Base-by-base conservation (phyloP, 176 grass and related monocot genomes). In the Alloteropsis semialata region DNA sequence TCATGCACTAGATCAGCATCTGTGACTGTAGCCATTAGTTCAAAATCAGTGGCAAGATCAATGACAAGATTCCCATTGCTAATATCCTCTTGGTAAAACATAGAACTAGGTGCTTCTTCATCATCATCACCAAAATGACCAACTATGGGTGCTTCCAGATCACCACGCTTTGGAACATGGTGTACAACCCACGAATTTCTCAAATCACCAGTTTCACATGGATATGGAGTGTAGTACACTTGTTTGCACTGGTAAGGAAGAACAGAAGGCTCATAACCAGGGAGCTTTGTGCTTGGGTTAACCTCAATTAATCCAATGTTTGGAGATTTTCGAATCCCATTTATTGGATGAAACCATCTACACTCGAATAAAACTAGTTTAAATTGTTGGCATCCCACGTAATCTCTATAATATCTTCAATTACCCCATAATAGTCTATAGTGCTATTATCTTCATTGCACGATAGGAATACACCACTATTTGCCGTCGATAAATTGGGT, bases 141-240 rank as follows among this genome's bases (percentile, higher is more conserved):
- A 72, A 46, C 43, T 46, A 32, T 15, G 0, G 13, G 69, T 50
- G 28, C 44, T 72, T 49, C 8, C 9, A 72, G 46, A 28, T 72
- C 43, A 16, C 69, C 44, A 72, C 1, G 25, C 44, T 73, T 49
- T 30, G 69, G 27, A 29, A 32, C 28, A 10, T 49, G 44, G 27
- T 73, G 45, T 50, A 51, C 43, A 51, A 50, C 45, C 45, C 45
- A 73, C 44, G 7, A 73, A 51, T 73, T 73, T 72, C 1, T 0
- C 17, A 51, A 51, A 49, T 73, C 45, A 49, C 69, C 27, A 50
- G 27, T 32, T 5, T 33, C 16, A 8, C 69, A 73, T 51, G 25
- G 45, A 51, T 73, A 73, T 33, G 69, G 44, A 73, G 69, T 73
- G 69, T 50, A 72, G 68, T 69, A 72, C 18, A 72, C 69, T 72